Evolutionary conservation across 805 yeast species (phyloP).

Genomic region (Myxozyma monticola): DNA sequence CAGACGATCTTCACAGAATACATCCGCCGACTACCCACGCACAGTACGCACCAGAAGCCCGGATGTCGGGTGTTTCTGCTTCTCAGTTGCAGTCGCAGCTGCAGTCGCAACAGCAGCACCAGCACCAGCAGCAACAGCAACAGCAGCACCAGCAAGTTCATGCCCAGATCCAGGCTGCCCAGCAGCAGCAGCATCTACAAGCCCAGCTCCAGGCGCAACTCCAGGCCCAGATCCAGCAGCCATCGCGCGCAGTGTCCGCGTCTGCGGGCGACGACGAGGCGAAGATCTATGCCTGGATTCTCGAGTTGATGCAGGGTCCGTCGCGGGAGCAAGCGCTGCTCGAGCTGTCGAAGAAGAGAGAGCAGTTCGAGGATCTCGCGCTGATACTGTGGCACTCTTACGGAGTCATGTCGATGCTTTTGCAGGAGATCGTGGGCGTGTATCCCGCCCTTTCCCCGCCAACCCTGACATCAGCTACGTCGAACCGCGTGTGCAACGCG

Average conservation of each 20-base stretch:
- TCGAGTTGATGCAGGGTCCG: conserved; percentile 85
- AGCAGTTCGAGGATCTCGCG: conserved; percentile 91
- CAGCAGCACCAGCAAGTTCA: conserved; percentile 22
- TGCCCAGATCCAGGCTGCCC: conserved; percentile 17
- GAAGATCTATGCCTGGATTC: conserved; percentile 74
- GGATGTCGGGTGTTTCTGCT: conserved; percentile 19
- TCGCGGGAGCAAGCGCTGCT: conserved; percentile 89
- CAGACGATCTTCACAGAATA: too few species aligned
- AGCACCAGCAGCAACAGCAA: conserved; percentile 11
- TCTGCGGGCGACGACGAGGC: conserved; percentile 22
- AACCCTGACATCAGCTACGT: conserved; percentile 75
- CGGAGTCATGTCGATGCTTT: conserved; percentile 90
- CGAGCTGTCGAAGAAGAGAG: conserved; percentile 91
- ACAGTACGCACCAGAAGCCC: too few species aligned
- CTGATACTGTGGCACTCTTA: conserved; percentile 91
- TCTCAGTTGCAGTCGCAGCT: conserved; percentile 20
- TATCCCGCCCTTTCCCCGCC: conserved; percentile 91
- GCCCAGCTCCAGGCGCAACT: conserved; percentile 19
- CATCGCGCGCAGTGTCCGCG: background rate
- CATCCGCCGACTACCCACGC: too few species aligned
- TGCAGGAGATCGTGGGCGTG: conserved; percentile 86
- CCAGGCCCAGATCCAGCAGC: conserved; percentile 17
- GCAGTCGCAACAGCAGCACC: conserved; percentile 20
- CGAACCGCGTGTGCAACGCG: conserved; percentile 94
- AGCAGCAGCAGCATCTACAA: conserved; percentile 25